Evolutionary conservation across 257 asterid species (phyloP).

Genomic region (Gardenia jasminoides): DNA sequence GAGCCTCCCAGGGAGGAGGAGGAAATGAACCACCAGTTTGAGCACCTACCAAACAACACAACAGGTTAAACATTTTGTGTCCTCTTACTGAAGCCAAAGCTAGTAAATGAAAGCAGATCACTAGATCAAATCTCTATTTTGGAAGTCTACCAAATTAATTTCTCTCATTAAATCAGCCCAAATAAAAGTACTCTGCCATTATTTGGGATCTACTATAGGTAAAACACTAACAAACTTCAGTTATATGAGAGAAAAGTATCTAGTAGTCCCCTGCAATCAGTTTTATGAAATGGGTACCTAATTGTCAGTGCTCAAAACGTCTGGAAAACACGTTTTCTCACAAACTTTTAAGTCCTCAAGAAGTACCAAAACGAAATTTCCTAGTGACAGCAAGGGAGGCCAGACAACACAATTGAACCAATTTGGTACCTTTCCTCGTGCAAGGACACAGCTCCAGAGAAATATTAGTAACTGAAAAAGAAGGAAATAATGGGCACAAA

Average conservation of each 20-base stretch:
- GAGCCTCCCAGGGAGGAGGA: constrained; percentile 97
- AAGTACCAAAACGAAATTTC: background rate
- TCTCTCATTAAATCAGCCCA: background rate
- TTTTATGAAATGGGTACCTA: background rate
- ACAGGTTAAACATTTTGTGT: constrained; percentile 4
- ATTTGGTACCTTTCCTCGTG: background rate
- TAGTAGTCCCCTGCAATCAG: background rate
- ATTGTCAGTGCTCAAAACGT: background rate
- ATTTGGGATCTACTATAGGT: background rate
- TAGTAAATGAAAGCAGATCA: background rate
- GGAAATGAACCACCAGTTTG: constrained; percentile 56
- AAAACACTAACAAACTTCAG: background rate
- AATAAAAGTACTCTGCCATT: background rate
- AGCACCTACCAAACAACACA: constrained; percentile 39
- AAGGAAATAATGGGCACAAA: background rate
- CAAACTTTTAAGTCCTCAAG: background rate
- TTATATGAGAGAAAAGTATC: background rate
- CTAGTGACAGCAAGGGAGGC: background rate
- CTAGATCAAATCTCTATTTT: background rate
- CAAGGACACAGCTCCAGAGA: background rate
- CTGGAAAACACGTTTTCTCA: background rate
- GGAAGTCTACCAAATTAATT: background rate
- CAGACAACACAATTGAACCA: background rate
- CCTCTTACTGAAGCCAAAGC: background rate
- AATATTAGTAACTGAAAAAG: background rate